Evolutionary conservation across 2,329 filamentous ascomycete genomes (phyloP), one percentile per base, ranked within the genome.

Genomic region (Oidium heveae): DNA sequence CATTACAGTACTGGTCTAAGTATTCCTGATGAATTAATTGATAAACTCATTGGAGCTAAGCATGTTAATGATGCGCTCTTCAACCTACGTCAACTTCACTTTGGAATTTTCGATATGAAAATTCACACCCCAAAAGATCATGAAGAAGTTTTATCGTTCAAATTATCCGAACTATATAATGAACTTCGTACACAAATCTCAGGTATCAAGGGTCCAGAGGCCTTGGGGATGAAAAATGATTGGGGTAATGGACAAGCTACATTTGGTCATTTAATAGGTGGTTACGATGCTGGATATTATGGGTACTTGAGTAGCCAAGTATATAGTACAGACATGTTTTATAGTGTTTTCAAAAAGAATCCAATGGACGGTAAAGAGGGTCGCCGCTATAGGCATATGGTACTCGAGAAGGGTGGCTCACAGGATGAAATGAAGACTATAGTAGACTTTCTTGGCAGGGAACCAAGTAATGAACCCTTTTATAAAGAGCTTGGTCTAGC

Each of bases 241-340:
- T 87, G 83, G 82, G 84, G 82, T 43, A 76, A 87, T 61, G 83
- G 84, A 13, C 78, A 88, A 63, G 82, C 84, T 6, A 86, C 80
- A 0, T 88, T 91, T 63, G 84, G 84, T 16, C 85, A 91, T 67
- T 72, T 89, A 58, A 84, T 89, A 57, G 84, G 84, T 54, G 85
- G 85, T 1, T 91, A 91, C 63, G 85, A 89, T 66, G 84, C 85
- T 33, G 84, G 84, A 46, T 89, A 89, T 69, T 91, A 91, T 66
- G 78, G 79, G 61, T 83, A 82, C 64, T 69, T 82, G 36, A 82
- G 76, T 58, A 86, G 81, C 0, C 76, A 86, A 66, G 86, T 91
- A 18, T 91, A 88, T 68, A 84, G 80, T 22, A 76, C 82, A 28
- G 85, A 93, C 67, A 89, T 93, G 84, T 93, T 89, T 72, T 79